phyloP scores from a whole-genome alignment of 2,329 filamentous ascomycete genomes.

The Apiospora hydei region DNA sequence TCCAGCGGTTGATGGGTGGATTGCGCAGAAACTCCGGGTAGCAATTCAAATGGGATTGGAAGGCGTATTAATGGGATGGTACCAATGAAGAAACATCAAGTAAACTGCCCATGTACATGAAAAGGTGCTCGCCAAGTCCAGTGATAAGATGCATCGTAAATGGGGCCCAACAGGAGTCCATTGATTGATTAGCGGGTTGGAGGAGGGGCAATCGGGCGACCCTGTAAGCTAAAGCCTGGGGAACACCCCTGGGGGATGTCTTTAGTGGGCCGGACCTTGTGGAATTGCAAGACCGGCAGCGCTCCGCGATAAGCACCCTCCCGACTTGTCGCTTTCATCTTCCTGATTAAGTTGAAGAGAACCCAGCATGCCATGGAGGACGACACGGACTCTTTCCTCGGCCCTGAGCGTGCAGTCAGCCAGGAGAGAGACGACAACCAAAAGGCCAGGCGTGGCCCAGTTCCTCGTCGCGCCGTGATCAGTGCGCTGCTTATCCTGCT shows the following conservation, averaged over 20 bases:
- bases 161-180: too few species aligned
- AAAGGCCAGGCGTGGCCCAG: slow-evolving; percentile 1
- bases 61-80: background rate
- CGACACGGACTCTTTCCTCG: background rate
- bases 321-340: background rate
- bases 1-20: background rate
- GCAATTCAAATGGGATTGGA: background rate
- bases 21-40: background rate
- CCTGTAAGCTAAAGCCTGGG: background rate
- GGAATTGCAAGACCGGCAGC: background rate
- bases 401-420: background rate
- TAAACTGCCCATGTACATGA: background rate
- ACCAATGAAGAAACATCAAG: background rate
- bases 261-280: slow-evolving; percentile 4
- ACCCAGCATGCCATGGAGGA: background rate
- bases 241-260: background rate
- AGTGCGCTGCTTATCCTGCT: slow-evolving; percentile 48
- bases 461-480: slow-evolving; percentile 22
- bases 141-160: background rate
- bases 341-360: background rate
- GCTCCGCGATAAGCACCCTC: background rate
- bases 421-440: background rate
- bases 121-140: background rate
- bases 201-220: background rate
- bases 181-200: background rate